Conservation (phyloP, 495 filamentous ascomycete species). For the Lepidopterella palustris region DNA sequence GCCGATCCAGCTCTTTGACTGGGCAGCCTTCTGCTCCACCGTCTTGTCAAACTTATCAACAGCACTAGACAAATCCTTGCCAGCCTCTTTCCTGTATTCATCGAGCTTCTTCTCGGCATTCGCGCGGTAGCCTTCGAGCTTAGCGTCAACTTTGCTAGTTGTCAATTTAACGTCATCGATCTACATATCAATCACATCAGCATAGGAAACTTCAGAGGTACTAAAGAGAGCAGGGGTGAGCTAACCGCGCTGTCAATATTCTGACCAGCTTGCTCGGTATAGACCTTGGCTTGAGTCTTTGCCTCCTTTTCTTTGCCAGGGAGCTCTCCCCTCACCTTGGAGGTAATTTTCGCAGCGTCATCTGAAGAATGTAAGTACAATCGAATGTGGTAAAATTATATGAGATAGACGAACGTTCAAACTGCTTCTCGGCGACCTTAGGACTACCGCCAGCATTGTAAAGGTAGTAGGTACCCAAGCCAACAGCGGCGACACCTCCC, state of each 20-base stretch:
- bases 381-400: slow-evolving; percentile 4
- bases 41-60: slow-evolving; percentile 33
- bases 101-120: slow-evolving; percentile 66
- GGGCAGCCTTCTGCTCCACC: slow-evolving; percentile 18
- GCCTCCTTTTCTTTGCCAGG: slow-evolving; percentile 45
- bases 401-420: slow-evolving; percentile 60
- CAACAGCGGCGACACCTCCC: slow-evolving; percentile 54
- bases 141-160: slow-evolving; percentile 48
- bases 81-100: slow-evolving; percentile 30
- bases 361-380: slow-evolving; percentile 39
- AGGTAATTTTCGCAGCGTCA: slow-evolving; percentile 57
- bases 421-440: slow-evolving; percentile 71
- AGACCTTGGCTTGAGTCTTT: slow-evolving; percentile 48
- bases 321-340: slow-evolving; percentile 58
- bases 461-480: slow-evolving; percentile 79
- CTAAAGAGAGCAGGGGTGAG: neutral
- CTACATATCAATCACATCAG: slow-evolving; percentile 39
- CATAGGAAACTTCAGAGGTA: too few species aligned
- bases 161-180: slow-evolving; percentile 50
- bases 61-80: slow-evolving; percentile 21
- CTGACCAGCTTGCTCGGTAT: slow-evolving; percentile 46
- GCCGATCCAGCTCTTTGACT: slow-evolving; percentile 32
- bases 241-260: slow-evolving; percentile 15
- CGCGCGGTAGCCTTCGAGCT: slow-evolving; percentile 51
- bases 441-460: slow-evolving; percentile 80